Conservation (phyloP, 1,139 yeast genomes). For the Arxiozyma slooffiae region DNA sequence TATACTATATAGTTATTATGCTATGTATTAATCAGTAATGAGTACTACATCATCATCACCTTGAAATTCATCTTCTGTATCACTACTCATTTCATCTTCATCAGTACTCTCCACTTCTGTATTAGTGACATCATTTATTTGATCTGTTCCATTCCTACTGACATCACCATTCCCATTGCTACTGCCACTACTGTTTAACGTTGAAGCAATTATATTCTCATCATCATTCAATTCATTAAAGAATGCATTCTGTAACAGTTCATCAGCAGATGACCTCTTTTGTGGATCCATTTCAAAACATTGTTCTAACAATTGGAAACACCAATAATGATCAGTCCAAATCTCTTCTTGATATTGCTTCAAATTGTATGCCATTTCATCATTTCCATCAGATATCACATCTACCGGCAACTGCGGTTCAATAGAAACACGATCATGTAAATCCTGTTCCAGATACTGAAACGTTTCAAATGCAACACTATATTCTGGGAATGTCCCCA, state of each 20-base stretch:
- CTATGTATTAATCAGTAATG: constrained; percentile 13
- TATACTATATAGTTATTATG: not conserved
- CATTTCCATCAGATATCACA: constrained; percentile 7
- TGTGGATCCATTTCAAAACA: constrained; percentile 30
- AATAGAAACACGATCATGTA: constrained; percentile 18
- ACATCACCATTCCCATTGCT: constrained; percentile 15
- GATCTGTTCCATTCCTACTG: constrained; percentile 14
- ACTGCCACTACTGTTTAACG: not conserved
- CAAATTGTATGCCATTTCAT: constrained; percentile 11
- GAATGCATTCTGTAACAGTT: constrained; percentile 27
- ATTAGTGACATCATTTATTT: constrained; percentile 15
- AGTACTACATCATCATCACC: constrained; percentile 19
- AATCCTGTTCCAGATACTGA: constrained; percentile 23
- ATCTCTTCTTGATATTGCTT: constrained; percentile 27
- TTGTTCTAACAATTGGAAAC: constrained; percentile 29
- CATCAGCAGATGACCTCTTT: constrained; percentile 29
- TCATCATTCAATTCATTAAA: constrained; percentile 24
- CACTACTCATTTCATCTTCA: constrained; percentile 7
- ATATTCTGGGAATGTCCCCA: constrained; percentile 32
- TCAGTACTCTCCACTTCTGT: constrained; percentile 8
- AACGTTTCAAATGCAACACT: constrained; percentile 34
- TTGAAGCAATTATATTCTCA: constrained; percentile 4
- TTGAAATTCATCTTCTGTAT: constrained; percentile 8
- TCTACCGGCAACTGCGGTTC: constrained; percentile 20
- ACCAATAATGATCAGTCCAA: constrained; percentile 32